A percentile compares a stretch with the other conserved stretches of the same genome.
Evolutionary conservation across 345 rosid genomes (phyloP).

Genomic region (Eucalyptus sideroxylon): DNA sequence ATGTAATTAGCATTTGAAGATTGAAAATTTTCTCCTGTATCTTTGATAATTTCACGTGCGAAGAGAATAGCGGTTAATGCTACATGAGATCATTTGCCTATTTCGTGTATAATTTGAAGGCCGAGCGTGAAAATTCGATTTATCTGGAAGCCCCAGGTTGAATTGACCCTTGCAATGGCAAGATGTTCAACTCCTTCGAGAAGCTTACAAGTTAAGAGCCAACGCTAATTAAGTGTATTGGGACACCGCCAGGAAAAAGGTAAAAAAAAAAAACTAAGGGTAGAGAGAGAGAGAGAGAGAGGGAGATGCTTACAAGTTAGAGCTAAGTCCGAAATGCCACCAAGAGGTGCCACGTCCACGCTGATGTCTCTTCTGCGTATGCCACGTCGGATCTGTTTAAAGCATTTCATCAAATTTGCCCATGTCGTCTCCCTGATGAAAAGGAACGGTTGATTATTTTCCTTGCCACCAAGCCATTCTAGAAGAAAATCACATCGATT

Average conservation of each 20-base stretch:
- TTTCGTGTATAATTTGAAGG: neutral
- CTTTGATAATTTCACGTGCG: neutral
- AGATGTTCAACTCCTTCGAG: neutral
- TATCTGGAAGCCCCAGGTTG: neutral
- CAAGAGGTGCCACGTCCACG: neutral
- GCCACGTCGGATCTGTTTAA: neutral
- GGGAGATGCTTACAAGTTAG: neutral
- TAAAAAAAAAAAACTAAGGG: neutral
- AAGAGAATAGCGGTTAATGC: neutral
- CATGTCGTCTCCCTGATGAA: neutral
- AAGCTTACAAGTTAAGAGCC: neutral
- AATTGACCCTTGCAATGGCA: neutral
- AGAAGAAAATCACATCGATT: neutral
- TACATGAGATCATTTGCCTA: neutral
- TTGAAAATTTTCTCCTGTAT: neutral
- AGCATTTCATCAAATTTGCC: neutral
- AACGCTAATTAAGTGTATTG: neutral
- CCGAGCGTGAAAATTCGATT: neutral
- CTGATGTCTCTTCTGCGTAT: neutral
- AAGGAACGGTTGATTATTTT: neutral
- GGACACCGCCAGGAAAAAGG: neutral
- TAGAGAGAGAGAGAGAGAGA: neutral
- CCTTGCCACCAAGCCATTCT: neutral
- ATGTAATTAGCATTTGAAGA: neutral
- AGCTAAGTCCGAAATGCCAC: neutral